Conservation (phyloP, 768 basidiomycete species). For the Trametes coccinea region DNA sequence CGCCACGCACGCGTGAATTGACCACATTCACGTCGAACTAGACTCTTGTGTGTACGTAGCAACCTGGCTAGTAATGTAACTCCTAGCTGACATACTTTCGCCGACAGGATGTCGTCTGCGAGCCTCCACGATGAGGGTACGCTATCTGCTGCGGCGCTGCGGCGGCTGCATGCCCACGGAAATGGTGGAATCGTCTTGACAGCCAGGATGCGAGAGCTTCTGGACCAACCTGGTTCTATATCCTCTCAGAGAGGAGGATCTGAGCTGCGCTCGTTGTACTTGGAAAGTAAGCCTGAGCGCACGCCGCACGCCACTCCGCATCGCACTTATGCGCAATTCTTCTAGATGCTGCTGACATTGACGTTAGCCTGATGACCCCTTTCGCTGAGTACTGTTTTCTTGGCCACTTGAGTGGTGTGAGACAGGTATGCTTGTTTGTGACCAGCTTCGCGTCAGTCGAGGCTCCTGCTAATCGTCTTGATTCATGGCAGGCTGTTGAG, state of each 20-base stretch:
- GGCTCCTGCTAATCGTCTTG: not conserved
- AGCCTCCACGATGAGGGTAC: not conserved
- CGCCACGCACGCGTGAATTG: no score
- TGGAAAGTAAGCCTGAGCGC: not conserved
- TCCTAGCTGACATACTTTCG: no score
- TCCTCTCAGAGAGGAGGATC: not conserved
- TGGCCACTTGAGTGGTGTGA: slow-evolving; percentile 1
- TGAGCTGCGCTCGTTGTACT: slow-evolving; percentile 10
- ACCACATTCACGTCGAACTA: no score
- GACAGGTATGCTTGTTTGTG: not conserved
- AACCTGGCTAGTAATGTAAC: no score
- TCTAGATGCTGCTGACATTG: not conserved
- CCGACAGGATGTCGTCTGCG: no score
- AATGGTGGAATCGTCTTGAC: slow-evolving; percentile 14
- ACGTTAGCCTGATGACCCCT: not conserved
- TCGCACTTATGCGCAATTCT: not conserved
- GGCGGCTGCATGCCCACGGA: not conserved
- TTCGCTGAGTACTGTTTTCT: slow-evolving; percentile 14
- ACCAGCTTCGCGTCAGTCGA: not conserved
- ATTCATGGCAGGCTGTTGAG: slow-evolving; percentile 9
- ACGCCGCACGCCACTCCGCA: not conserved
- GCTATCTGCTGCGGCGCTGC: not conserved
- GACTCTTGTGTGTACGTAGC: no score
- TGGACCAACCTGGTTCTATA: slow-evolving; percentile 5
- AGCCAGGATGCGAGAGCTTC: slow-evolving; percentile 9